A percentile compares a stretch with the other conserved stretches of the same genome.
These are phyloP conservation scores for Chenopodium album DNA, from an alignment of 148 eudicot genomes.

Conservation along the genomic window DNA sequence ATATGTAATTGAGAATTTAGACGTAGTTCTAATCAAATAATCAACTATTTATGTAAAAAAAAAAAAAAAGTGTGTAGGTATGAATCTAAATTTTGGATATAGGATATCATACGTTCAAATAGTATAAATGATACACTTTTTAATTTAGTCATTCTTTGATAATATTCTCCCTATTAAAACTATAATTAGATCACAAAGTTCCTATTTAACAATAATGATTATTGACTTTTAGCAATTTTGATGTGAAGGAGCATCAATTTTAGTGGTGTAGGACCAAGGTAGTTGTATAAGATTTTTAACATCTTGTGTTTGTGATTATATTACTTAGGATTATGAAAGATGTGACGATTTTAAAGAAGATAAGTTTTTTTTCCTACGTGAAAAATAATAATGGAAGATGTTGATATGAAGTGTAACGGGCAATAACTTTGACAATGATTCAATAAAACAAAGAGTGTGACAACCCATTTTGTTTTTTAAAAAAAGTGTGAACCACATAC, in stretches of 20 bases:
- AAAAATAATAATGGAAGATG: neutral
- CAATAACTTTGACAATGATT: neutral
- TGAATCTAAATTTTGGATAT: no score
- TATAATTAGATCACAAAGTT: no score
- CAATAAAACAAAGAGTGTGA: neutral
- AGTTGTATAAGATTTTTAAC: neutral
- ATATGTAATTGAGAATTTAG: no score
- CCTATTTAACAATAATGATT: neutral
- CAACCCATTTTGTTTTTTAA: neutral
- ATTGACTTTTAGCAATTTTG: neutral
- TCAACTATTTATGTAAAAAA: no score
- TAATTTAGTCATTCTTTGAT: no score
- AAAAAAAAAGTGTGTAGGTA: no score
- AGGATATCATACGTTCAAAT: no score
- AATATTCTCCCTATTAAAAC: no score
- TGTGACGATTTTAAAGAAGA: neutral
- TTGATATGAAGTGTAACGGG: neutral
- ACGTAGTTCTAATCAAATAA: no score
- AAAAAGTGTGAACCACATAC: neutral
- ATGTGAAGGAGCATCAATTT: neutral
- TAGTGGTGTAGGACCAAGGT: neutral
- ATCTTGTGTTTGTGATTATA: neutral
- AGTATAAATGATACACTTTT: no score
- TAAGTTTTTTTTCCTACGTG: neutral
- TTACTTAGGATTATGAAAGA: neutral